Evolutionary conservation across 2,329 filamentous ascomycete genomes (phyloP), one percentile per base, ranked within the genome.

Genomic region (Ophiostoma ulmi): DNA sequence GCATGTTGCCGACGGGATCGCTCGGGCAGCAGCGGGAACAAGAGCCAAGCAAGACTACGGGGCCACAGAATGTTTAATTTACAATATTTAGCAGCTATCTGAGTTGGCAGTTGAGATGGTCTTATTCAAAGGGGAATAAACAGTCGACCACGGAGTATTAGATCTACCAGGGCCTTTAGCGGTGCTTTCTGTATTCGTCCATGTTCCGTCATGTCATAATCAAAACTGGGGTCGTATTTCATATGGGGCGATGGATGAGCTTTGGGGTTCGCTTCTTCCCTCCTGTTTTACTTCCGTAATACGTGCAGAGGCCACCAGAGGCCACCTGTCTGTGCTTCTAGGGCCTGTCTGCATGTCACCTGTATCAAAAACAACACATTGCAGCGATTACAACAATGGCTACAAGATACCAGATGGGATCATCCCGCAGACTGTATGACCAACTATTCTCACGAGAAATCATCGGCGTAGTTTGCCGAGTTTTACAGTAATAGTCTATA

Each of bases 11-110:
- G 48, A 52, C 58, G 64, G 70, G 68, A 58, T 58, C 71, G 69
- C 71, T 72, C 71, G 71, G 69, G 69, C 71, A 69, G 71, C 58
- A 67, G 67, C 68, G 72, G 67, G 67, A 68, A 66, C 39, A 44
- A 13, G 48, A 65, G 17, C n/a, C 44, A 64, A 66, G 58, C 39
- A 52, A 10, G 55, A 63, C 22, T 31, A 70, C 69, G 48, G 69
- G 58, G 58, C 58, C 26, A 63, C 58, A 63, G 26, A 35, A 35
- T 13, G 22, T 58, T 26, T 22, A 22, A 6, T 55, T 8, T 5
- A 4, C 31, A 31, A 3, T 31, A 31, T 31, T 31, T 31, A 31
- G 31, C 31, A 31, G 31, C 31, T 31, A 31, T 31, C 31, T 3
- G 2, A 31, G 31, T 31, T 31, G 31, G 31, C 31, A 31, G 31